These are phyloP conservation scores for Termitomyces sp. DNA, from an alignment of 768 basidiomycete genomes.

Conservation along the genomic window DNA sequence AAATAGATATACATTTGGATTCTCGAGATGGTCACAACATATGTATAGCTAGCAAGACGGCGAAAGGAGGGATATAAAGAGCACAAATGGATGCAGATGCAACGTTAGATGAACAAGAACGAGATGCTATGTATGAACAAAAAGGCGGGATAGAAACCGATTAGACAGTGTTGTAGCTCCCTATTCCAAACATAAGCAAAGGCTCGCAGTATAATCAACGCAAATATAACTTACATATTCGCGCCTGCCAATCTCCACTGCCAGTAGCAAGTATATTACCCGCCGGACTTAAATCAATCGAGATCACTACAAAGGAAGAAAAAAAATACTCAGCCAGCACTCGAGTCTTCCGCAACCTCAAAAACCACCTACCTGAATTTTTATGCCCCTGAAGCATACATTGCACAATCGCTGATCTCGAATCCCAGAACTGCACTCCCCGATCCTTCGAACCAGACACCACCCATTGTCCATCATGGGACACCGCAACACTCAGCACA, in stretches of 20 bases:
- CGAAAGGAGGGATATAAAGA: neutral
- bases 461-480: constrained; percentile 90
- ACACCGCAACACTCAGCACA: constrained; percentile 63
- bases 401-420: constrained; percentile 72
- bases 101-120: neutral
- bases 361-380: constrained; percentile 42
- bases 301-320: constrained; percentile 34
- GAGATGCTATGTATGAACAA: neutral
- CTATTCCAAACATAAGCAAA: constrained; percentile 2
- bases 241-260: constrained; percentile 51
- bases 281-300: constrained; percentile 45
- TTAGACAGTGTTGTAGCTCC: constrained; percentile 17
- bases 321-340: neutral
- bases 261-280: constrained; percentile 48
- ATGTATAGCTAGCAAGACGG: constrained; percentile 4
- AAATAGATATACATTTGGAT: neutral
- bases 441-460: constrained; percentile 95
- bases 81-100: neutral
- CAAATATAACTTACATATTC: constrained; percentile 42
- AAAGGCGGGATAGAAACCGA: neutral
- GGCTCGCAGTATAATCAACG: neutral
- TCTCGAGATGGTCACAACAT: neutral
- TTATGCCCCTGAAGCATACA: constrained; percentile 85
- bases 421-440: constrained; percentile 93
- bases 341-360: neutral